Percentiles rank a stretch among this genome's conserved stretches.
These are phyloP conservation scores for Hygrophorus pudorinus DNA, from an alignment of 768 basidiomycete species.

Conservation along the genomic window DNA sequence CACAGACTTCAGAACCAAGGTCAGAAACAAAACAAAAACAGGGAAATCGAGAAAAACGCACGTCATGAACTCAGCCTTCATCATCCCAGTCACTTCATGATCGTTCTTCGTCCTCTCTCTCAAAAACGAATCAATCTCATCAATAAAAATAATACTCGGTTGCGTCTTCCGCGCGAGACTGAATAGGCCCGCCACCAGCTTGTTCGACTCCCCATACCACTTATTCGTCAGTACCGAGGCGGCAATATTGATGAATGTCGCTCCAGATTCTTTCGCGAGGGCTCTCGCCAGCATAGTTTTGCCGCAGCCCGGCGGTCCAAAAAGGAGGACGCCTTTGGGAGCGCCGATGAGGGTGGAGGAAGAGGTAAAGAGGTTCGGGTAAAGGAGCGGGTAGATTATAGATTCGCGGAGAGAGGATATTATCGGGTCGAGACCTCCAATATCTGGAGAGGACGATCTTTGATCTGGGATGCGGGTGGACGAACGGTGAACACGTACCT, in stretches of 20 bases:
- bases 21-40: neutral
- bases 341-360: slow-evolving; percentile 78
- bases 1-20: slow-evolving; percentile 50
- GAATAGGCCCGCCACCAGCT: slow-evolving; percentile 90
- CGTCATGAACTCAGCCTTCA: slow-evolving; percentile 97
- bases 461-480: slow-evolving; percentile 1
- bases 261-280: slow-evolving; percentile 92
- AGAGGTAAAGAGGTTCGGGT: slow-evolving; percentile 77
- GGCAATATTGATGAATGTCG: slow-evolving; percentile 89
- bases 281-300: slow-evolving; percentile 99
- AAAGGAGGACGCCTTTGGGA: slow-evolving; percentile 92
- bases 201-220: slow-evolving; percentile 89
- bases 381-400: slow-evolving; percentile 89
- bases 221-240: slow-evolving; percentile 68
- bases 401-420: slow-evolving; percentile 87
- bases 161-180: slow-evolving; percentile 89
- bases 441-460: slow-evolving; percentile 36
- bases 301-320: slow-evolving; percentile 95
- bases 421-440: slow-evolving; percentile 90
- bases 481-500: slow-evolving; percentile 35
- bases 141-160: slow-evolving; percentile 96
- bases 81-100: slow-evolving; percentile 98
- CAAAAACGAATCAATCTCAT: slow-evolving; percentile 95
- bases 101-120: slow-evolving; percentile 80
- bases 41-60: slow-evolving; percentile 24